phyloP scores from a whole-genome alignment of 441 rosid species.

The Corymbia calophylla region DNA sequence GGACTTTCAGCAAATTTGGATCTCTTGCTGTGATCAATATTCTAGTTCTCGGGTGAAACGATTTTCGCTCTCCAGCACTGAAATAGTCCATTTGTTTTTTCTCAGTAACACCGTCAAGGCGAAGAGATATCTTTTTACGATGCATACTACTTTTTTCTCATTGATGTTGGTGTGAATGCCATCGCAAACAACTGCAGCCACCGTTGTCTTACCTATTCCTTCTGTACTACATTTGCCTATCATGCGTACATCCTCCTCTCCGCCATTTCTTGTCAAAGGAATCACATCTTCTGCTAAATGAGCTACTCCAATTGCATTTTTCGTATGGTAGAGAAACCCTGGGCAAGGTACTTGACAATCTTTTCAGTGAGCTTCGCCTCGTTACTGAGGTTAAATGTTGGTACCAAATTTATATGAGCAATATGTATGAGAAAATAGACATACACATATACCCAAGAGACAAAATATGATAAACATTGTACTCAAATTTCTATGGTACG shows the following conservation, averaged over 20 bases:
- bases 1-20: no score
- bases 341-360: neutral
- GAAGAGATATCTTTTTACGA: neutral
- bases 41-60: neutral
- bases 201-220: neutral
- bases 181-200: neutral
- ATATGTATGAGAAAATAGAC: no score
- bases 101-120: neutral
- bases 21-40: no score
- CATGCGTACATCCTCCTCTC: neutral
- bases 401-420: no score
- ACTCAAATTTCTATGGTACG: no score
- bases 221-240: neutral
- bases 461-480: no score
- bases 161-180: neutral
- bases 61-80: neutral
- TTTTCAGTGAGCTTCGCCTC: no score
- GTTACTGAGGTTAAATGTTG: no score
- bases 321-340: neutral
- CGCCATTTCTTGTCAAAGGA: neutral
- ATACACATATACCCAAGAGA: no score
- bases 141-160: accelerated
- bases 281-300: neutral
- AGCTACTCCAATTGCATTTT: neutral
- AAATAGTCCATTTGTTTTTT: neutral